Base-by-base conservation (phyloP, 257 asterid genomes). In the Primulina huaijiensis region DNA sequence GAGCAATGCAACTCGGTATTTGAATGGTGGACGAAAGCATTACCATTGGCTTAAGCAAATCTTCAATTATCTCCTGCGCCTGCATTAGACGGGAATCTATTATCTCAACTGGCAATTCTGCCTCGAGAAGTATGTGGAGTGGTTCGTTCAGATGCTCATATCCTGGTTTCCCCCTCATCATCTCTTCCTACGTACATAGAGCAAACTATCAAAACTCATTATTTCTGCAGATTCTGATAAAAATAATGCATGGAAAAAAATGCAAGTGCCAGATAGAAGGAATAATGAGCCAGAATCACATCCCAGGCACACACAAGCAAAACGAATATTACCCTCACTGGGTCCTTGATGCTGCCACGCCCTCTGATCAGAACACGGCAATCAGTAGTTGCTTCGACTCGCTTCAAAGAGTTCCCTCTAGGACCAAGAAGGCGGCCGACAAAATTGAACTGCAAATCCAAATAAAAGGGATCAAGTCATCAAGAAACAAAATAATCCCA, bases 141-240 rank as follows among this genome's bases (percentile, higher is more conserved):
- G 98, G 97, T 75, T 94, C 99, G 55, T 91, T 91, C 71, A 94
- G 86, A 80, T 94, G 99, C 75, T 94, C 99, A 30, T 86, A 94
- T 72, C 99, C 99, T 3, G 97, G 96, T 78, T 91, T 94, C 62
- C 99, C 99, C 70, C 99, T 88, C 99, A 94, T 88, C 90, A 91
- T 80, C 81, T 94, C 99, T 86, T 94, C 99, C 99, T 94, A 73
- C 72, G 82, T 65, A 73, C 72, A 83, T 65, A 83, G 73, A 40
- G 0, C 71, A 70, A 56, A 68, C 9, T 56, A 27, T 35, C 62
- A 33, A 30, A 67, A 30, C 60, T 43, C 55, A 33, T 60, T 73
- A 68, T 7, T 52, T 12, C 46, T 60, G 19, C n/a, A 12, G 7
- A 46, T 46, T 46, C 19, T 14, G 31, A 43, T 65, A 19, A 12